Base-by-base conservation (phyloP, 371 early-diverging fungal species). In the Umbelopsis sp. region DNA sequence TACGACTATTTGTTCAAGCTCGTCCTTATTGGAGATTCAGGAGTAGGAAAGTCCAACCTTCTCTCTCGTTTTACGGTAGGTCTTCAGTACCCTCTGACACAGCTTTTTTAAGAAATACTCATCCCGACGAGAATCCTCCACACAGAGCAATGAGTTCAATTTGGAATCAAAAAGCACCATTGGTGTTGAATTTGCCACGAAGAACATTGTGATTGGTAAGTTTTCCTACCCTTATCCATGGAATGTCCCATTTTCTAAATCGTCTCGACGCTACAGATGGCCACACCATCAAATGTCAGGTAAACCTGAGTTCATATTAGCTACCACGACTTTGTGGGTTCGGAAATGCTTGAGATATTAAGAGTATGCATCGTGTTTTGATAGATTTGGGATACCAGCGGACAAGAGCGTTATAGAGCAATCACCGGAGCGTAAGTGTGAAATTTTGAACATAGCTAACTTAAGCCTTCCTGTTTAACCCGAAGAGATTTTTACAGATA, bases 161-260 rank as follows among this genome's bases (percentile, higher is more conserved):
- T 74, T 95, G 72, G 96, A 96, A 74, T 94, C 96, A 65, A 97
- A 97, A 79, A 96, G 99, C n/a, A 99, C 99, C 65, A 99, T 99
- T 72, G 99, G 85, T 38, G 81, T 87, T 29, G 87, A 85, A 62
- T 83, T 87, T 70, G 81, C 83, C 22, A 84, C 87, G 22, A 82
- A 82, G 63, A 80, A 72, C 44, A 70, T 86, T 35, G 57, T 57
- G 18, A 57, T 57, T 35, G 57, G 57, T 57, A 57, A 57, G 57
- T 12, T 74, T 25, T 78, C 89, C 63, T 81, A 72, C 74, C 69
- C 57, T 52, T n/a, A 9, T 5, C 44, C 24, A 18, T 29, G 14
- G 14, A 24, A 44, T 44, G 38, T 57, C 4, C 41, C 44, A 18
- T 57, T 0, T 37, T 35, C 29, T n/a, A 63, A 44, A n/a, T 32